A percentile compares a stretch with the other conserved stretches of the same genome.
phyloP scores from a whole-genome alignment of 306 rosid genomes.

The Trifolium fragiferum region DNA sequence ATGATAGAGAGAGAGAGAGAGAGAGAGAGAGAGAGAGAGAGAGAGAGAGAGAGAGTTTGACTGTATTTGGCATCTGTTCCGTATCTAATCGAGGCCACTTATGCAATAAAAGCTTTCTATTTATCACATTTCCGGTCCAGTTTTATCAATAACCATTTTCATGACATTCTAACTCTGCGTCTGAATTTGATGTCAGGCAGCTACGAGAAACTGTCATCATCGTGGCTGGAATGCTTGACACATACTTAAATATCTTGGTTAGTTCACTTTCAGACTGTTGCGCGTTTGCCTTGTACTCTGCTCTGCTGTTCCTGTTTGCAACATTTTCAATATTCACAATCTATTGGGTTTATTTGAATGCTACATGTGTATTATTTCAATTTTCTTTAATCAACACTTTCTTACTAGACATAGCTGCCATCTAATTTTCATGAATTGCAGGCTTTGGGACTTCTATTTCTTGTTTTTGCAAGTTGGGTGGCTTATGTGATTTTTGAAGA shows the following conservation, averaged over 20 bases:
- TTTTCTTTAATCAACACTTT: constrained; percentile 27
- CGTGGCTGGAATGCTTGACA: constrained; percentile 91
- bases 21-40: not conserved
- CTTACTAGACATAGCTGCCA: constrained; percentile 14
- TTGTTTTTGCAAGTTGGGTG: constrained; percentile 92
- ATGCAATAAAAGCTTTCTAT: constrained; percentile 24
- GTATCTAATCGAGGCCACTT: not conserved
- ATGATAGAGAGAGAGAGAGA: not conserved
- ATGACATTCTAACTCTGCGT: constrained; percentile 32
- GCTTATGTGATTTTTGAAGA: constrained; percentile 97
- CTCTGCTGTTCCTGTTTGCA: constrained; percentile 34
- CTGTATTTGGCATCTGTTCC: constrained; percentile 1
- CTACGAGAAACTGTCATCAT: constrained; percentile 66
- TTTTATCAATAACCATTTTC: constrained; percentile 31
- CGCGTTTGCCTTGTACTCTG: constrained; percentile 34
- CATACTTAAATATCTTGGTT: constrained; percentile 88
- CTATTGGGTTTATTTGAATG: constrained; percentile 27
- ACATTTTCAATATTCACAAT: constrained; percentile 29
- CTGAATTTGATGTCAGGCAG: constrained; percentile 65
- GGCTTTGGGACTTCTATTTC: constrained; percentile 88
- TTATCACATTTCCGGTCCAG: not conserved
- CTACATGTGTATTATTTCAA: constrained; percentile 32
- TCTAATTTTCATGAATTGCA: constrained; percentile 54
- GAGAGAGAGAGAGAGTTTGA: not conserved
- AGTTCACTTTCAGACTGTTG: constrained; percentile 50